Evolutionary conservation across 495 filamentous ascomycete species (phyloP).

Genomic region (Penicillium tannophilum): DNA sequence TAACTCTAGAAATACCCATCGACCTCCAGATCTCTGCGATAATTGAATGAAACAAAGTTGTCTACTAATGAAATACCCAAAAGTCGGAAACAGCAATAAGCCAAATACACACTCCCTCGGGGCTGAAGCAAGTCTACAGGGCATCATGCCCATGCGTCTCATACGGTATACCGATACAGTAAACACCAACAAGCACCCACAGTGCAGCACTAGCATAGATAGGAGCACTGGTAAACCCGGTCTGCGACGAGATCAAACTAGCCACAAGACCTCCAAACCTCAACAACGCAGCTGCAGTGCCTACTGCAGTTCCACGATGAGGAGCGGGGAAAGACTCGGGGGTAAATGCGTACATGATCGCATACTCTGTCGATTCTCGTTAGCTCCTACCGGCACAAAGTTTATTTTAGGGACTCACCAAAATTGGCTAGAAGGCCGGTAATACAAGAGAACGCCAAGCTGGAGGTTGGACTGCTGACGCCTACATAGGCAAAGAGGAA

Average conservation of each 20-base stretch:
- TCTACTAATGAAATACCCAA: neutral
- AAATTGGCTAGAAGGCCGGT: conserved; percentile 37
- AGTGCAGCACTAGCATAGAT: conserved; percentile 39
- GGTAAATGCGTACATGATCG: conserved; percentile 59
- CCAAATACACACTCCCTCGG: neutral
- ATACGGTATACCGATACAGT: conserved; percentile 36
- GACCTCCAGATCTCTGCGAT: too few species aligned
- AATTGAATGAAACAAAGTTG: neutral
- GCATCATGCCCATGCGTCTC: conserved; percentile 39
- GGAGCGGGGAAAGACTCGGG: conserved; percentile 58
- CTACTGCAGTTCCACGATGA: conserved; percentile 54
- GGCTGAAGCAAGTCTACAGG: conserved; percentile 11
- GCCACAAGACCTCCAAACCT: conserved; percentile 33
- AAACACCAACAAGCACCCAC: conserved; percentile 32
- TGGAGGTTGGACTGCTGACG: conserved; percentile 24
- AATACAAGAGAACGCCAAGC: conserved; percentile 33
- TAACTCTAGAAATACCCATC: too few species aligned
- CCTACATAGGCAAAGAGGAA: conserved; percentile 39
- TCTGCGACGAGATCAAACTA: conserved; percentile 35
- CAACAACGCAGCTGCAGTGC: conserved; percentile 41
- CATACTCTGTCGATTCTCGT: conserved; percentile 36
- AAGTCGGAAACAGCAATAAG: neutral
- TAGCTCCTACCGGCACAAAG: neutral
- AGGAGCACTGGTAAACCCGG: conserved; percentile 34
- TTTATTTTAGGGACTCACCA: conserved; percentile 16